These are phyloP conservation scores for Ceratocystiopsis brevicomis DNA, from an alignment of 2,329 filamentous ascomycete genomes.

Conservation along the genomic window DNA sequence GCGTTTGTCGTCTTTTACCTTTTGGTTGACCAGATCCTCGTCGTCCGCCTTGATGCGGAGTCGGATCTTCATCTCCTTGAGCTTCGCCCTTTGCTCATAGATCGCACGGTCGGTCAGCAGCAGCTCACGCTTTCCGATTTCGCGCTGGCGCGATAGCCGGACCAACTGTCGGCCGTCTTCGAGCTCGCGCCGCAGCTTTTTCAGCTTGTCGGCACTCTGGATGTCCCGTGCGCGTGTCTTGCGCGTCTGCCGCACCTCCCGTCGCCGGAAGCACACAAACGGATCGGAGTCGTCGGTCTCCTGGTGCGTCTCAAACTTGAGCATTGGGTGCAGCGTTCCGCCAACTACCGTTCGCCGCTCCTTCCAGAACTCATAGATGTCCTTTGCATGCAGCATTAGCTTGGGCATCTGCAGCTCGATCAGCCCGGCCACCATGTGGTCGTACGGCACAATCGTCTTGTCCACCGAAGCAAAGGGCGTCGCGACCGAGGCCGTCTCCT, in stretches of 20 bases:
- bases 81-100: slow-evolving; percentile 62
- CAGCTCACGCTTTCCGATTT: slow-evolving; percentile 59
- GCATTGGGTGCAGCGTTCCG: slow-evolving; percentile 55
- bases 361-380: slow-evolving; percentile 84
- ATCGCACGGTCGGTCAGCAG: slow-evolving; percentile 56
- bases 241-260: slow-evolving; percentile 81
- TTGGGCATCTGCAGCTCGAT: slow-evolving; percentile 29
- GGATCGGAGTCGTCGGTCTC: slow-evolving; percentile 92
- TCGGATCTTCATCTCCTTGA: slow-evolving; percentile 78
- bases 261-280: slow-evolving; percentile 92
- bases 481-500: slow-evolving; percentile 65
- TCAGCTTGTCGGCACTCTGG: slow-evolving; percentile 85
- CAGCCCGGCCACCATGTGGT: slow-evolving; percentile 54
- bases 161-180: slow-evolving; percentile 76
- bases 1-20: slow-evolving; percentile 36
- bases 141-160: slow-evolving; percentile 58
- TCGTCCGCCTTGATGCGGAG: slow-evolving; percentile 83
- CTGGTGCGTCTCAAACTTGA: slow-evolving; percentile 88
- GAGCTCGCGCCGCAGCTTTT: slow-evolving; percentile 74
- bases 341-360: slow-evolving; percentile 42
- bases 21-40: slow-evolving; percentile 86
- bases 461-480: slow-evolving; percentile 83
- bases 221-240: slow-evolving; percentile 90
- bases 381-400: slow-evolving; percentile 43
- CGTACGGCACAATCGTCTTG: slow-evolving; percentile 62